A percentile compares a stretch with the other conserved stretches of the same genome.
phyloP scores from a whole-genome alignment of 805 yeast species.

The Saturnispora halmiae region DNA sequence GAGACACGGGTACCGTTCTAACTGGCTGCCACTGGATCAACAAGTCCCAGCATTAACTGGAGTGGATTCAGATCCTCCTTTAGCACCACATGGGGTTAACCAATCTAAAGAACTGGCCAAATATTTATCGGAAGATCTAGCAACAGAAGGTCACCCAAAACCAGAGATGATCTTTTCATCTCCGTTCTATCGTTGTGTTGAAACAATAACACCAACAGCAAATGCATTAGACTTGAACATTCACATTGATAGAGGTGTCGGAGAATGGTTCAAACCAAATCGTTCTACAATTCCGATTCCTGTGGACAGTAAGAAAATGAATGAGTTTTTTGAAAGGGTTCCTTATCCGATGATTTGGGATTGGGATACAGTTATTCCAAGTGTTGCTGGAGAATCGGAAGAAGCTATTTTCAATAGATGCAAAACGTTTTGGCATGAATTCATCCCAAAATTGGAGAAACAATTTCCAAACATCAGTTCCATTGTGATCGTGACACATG shows the following conservation, averaged over 20 bases:
- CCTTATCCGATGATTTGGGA: constrained; percentile 35
- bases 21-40: constrained; percentile 79
- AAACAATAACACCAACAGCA: constrained; percentile 69
- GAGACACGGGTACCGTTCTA: constrained; percentile 85
- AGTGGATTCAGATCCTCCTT: constrained; percentile 77
- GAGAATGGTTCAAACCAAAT: constrained; percentile 83
- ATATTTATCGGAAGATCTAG: constrained; percentile 36
- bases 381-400: constrained; percentile 63
- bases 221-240: constrained; percentile 48
- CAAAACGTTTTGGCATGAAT: constrained; percentile 39
- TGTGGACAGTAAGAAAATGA: constrained; percentile 41
- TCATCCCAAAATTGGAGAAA: constrained; percentile 49
- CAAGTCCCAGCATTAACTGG: constrained; percentile 88
- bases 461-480: constrained; percentile 52
- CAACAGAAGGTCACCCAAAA: constrained; percentile 29
- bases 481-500: constrained; percentile 78
- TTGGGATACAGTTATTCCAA: constrained; percentile 49
- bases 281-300: constrained; percentile 65
- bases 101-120: constrained; percentile 78
- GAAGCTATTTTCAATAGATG: constrained; percentile 61
- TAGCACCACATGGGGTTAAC: constrained; percentile 79
- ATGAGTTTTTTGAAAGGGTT: constrained; percentile 44
- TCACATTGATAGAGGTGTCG: constrained; percentile 70
- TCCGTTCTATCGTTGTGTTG: constrained; percentile 85
- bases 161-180: constrained; percentile 70